phyloP scores from a whole-genome alignment of 106 monocot species.

The Dendrobium nobile region DNA sequence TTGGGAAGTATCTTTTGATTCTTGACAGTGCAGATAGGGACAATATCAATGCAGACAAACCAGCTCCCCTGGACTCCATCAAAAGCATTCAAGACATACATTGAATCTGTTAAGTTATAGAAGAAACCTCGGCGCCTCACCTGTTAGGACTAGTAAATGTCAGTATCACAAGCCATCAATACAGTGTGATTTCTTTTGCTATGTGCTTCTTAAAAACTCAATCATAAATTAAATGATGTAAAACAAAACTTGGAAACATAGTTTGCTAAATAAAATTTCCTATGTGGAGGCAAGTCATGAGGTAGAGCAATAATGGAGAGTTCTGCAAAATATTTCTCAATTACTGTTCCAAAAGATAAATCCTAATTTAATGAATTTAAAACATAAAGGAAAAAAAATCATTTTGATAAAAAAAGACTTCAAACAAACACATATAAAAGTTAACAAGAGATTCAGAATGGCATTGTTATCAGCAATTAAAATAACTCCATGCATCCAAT shows the following conservation, averaged over 20 bases:
- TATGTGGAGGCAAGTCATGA: not conserved
- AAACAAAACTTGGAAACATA: not conserved
- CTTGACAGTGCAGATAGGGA: not conserved
- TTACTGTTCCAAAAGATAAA: not conserved
- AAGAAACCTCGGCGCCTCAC: constrained; percentile 6
- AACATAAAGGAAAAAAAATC: too few species aligned
- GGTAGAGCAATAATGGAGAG: not conserved
- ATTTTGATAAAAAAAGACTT: not conserved
- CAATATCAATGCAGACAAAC: constrained; percentile 1
- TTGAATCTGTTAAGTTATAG: constrained; percentile 4
- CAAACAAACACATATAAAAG: not conserved
- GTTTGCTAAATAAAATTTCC: not conserved
- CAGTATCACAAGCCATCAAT: not conserved
- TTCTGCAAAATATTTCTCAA: not conserved
- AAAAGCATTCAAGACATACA: constrained; percentile 4
- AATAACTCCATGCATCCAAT: too few species aligned
- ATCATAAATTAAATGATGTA: not conserved
- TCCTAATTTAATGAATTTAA: not conserved
- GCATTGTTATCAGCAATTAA: too few species aligned
- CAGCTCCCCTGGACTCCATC: constrained; percentile 3
- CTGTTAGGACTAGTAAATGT: not conserved
- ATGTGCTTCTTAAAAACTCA: not conserved
- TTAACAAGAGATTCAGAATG: too few species aligned
- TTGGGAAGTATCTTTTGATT: not conserved
- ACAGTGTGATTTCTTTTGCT: not conserved